Conservation (phyloP, 139 green algal genomes). For the Asterochloris erici region DNA sequence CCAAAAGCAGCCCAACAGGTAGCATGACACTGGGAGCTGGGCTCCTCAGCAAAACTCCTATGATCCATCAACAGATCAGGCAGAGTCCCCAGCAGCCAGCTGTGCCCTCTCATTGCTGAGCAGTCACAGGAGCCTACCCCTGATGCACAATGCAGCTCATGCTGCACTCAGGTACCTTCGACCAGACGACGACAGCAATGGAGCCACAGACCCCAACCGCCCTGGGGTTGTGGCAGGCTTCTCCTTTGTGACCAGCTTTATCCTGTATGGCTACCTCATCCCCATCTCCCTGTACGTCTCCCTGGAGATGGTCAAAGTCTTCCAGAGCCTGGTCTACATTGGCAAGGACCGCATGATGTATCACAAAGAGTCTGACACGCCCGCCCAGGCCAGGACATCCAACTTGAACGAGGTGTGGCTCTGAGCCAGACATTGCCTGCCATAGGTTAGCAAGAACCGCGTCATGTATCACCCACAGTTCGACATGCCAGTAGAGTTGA, state of each 20-base stretch:
- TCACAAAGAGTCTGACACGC: slow-evolving; percentile 31
- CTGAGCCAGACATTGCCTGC: neutral
- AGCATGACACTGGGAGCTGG: too few species aligned
- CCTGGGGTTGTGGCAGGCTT: slow-evolving; percentile 39
- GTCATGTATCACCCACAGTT: neutral
- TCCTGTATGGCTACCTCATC: slow-evolving; percentile 78
- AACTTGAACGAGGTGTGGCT: slow-evolving; percentile 41
- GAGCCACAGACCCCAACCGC: slow-evolving; percentile 41
- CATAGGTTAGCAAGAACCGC: neutral
- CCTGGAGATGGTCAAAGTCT: slow-evolving; percentile 81
- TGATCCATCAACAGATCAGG: too few species aligned
- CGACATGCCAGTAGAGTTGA: neutral
- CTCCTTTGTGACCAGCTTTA: slow-evolving; percentile 74
- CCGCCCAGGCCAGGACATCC: slow-evolving; percentile 34
- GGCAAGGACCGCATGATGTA: slow-evolving; percentile 39
- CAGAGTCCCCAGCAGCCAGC: too few species aligned
- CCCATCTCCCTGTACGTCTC: slow-evolving; percentile 84
- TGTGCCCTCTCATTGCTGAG: too few species aligned
- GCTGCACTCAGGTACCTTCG: slow-evolving; percentile 48
- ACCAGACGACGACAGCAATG: neutral
- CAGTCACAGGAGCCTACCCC: too few species aligned
- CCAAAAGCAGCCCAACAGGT: too few species aligned
- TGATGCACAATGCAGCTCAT: neutral
- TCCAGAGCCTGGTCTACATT: slow-evolving; percentile 41
- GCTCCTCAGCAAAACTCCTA: too few species aligned